Evolutionary conservation across 2,329 filamentous ascomycete species (phyloP).

Genomic region (Cytospora paraplurivora): DNA sequence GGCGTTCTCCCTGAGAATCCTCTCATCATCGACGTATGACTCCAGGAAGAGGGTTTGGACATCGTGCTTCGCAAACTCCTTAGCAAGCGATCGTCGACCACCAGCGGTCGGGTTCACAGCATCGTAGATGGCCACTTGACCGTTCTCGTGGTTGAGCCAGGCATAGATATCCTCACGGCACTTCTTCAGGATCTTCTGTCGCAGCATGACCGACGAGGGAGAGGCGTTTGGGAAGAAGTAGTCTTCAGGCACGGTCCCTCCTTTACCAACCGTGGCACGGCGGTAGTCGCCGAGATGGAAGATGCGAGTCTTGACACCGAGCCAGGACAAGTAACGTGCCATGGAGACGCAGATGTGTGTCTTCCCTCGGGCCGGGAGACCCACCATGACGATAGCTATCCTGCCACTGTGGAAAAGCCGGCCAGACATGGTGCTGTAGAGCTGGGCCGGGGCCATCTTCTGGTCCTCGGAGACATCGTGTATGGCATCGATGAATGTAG

Average conservation of each 20-base stretch:
- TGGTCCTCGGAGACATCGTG: slow-evolving; percentile 84
- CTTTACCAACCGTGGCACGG: slow-evolving; percentile 82
- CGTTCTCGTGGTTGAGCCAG: slow-evolving; percentile 95
- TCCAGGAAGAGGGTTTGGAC: slow-evolving; percentile 98
- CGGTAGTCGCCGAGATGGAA: slow-evolving; percentile 98
- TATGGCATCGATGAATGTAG: slow-evolving; percentile 95
- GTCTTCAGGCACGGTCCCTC: slow-evolving; percentile 86
- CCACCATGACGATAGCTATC: slow-evolving; percentile 96
- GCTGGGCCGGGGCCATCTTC: slow-evolving; percentile 87
- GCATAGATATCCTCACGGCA: slow-evolving; percentile 96
- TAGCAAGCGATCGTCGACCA: slow-evolving; percentile 81
- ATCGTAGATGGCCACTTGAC: slow-evolving; percentile 97
- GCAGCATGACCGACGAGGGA: slow-evolving; percentile 85
- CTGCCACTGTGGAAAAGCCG: slow-evolving; percentile 95
- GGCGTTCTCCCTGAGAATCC: slow-evolving; percentile 94
- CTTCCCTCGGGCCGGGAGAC: slow-evolving; percentile 91
- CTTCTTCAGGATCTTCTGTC: slow-evolving; percentile 97
- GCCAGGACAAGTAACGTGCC: slow-evolving; percentile 91
- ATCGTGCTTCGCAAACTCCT: slow-evolving; percentile 97
- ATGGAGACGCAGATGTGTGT: slow-evolving; percentile 97
- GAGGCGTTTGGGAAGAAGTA: slow-evolving; percentile 98
- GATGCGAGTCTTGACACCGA: slow-evolving; percentile 96
- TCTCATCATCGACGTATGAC: slow-evolving; percentile 89
- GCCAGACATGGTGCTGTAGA: slow-evolving; percentile 98
- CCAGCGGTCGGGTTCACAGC: slow-evolving; percentile 90